Percentiles rank a stretch among this genome's conserved stretches.
These are phyloP conservation scores for Volvox africanus DNA, from an alignment of 139 green algal genomes.

Conservation along the genomic window DNA sequence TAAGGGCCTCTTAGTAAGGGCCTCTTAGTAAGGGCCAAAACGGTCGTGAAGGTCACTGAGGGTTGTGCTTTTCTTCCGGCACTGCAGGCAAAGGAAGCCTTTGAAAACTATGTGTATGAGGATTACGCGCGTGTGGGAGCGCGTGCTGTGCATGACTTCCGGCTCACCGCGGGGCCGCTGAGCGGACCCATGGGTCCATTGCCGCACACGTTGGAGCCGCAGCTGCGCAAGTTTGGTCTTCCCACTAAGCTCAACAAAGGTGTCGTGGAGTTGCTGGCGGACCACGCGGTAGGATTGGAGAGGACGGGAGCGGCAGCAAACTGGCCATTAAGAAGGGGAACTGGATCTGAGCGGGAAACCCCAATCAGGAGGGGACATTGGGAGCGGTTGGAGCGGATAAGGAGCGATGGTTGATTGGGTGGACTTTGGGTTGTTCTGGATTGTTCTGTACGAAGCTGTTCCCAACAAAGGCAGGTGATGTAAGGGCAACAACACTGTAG, in stretches of 20 bases:
- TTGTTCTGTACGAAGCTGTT: no score
- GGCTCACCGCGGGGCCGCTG: slow-evolving; percentile 81
- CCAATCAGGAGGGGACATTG: no score
- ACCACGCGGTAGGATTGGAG: slow-evolving; percentile 72
- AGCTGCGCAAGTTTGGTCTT: slow-evolving; percentile 92
- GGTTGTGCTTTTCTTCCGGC: background rate
- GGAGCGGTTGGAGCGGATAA: no score
- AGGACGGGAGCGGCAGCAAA: background rate
- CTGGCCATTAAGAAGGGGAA: no score
- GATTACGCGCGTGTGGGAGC: slow-evolving; percentile 92
- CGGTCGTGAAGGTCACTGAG: no score
- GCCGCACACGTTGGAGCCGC: slow-evolving; percentile 95
- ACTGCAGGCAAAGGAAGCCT: slow-evolving; percentile 57
- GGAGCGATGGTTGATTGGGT: no score
- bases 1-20: no score
- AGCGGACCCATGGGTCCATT: slow-evolving; percentile 80
- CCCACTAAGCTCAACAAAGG: slow-evolving; percentile 94
- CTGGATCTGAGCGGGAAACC: no score
- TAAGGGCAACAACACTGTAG: no score
- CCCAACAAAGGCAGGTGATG: no score
- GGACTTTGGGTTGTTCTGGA: no score
- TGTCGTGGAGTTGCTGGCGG: slow-evolving; percentile 89
- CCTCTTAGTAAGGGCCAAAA: no score
- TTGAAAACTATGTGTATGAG: slow-evolving; percentile 73
- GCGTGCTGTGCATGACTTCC: slow-evolving; percentile 83